A percentile compares a stretch with the other conserved stretches of the same genome.
These are phyloP conservation scores for Lagenidium giganteum DNA, from an alignment of 352 stramenopile species.

Conservation along the genomic window DNA sequence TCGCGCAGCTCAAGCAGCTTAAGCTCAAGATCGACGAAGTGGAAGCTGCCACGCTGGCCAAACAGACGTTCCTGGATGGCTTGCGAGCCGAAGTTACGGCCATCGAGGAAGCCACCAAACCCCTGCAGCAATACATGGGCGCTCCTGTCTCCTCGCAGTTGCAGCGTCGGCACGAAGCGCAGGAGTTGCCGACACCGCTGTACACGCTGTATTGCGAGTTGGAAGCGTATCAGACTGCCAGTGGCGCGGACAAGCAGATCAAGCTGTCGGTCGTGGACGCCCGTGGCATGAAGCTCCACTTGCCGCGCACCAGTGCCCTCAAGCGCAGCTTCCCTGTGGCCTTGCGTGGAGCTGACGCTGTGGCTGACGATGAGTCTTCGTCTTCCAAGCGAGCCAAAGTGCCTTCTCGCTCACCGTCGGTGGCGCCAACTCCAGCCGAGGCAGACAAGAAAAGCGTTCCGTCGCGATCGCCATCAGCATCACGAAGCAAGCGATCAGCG, in stretches of 20 bases:
- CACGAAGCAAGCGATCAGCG: too few species aligned
- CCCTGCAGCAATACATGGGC: conserved; percentile 59
- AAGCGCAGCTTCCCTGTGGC: conserved; percentile 33
- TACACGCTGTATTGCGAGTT: conserved; percentile 74
- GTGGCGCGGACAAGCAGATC: conserved; percentile 42
- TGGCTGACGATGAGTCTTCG: conserved; percentile 9
- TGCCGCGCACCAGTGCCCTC: conserved; percentile 12
- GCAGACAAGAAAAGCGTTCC: conserved; percentile 5
- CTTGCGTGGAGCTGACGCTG: conserved; percentile 8
- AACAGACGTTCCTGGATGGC: conserved; percentile 53
- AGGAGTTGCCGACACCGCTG: conserved; percentile 43
- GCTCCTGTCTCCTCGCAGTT: conserved; percentile 33
- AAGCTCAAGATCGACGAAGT: conserved; percentile 57
- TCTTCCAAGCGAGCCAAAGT: conserved; percentile 37
- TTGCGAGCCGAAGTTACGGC: conserved; percentile 39
- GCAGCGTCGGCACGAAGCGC: conserved; percentile 32
- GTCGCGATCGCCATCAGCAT: conserved; percentile 26
- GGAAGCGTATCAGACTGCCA: conserved; percentile 58
- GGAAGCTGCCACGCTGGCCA: conserved; percentile 42
- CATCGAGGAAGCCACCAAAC: conserved; percentile 56
- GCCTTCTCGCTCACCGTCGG: conserved; percentile 24
- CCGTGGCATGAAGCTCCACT: conserved; percentile 3
- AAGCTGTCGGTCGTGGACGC: conserved; percentile 49
- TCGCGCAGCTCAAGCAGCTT: conserved; percentile 50
- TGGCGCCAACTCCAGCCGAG: too few species aligned